A percentile compares a stretch with the other conserved stretches of the same genome.
Evolutionary conservation across 2,329 filamentous ascomycete species (phyloP).

Genomic region (Neopestalotiopsis sp.): DNA sequence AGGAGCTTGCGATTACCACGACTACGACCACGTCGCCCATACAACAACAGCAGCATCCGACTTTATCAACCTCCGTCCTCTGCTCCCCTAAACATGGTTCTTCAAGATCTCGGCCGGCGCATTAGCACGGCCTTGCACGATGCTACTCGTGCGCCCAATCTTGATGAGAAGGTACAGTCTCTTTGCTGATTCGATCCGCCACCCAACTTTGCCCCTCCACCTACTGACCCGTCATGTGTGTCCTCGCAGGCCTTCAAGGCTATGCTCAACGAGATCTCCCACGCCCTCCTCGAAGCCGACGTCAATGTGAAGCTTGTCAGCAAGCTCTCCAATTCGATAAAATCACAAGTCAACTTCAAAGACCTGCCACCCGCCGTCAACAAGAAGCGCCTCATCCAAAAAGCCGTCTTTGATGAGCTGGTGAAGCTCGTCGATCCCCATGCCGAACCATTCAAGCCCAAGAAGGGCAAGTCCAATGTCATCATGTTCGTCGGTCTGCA

Average conservation of each 20-base stretch:
- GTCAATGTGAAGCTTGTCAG: constrained; percentile 95
- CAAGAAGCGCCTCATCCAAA: constrained; percentile 98
- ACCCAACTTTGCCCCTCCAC: constrained; percentile 14
- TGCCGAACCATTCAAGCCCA: constrained; percentile 92
- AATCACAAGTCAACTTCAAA: constrained; percentile 89
- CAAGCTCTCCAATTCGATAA: constrained; percentile 91
- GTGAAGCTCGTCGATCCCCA: constrained; percentile 96
- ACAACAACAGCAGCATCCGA: background rate
- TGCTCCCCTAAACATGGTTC: constrained; percentile 73
- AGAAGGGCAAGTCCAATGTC: constrained; percentile 94
- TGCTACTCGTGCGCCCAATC: constrained; percentile 87
- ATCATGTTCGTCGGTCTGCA: constrained; percentile 99
- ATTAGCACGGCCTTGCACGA: constrained; percentile 97
- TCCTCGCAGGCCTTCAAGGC: constrained; percentile 80
- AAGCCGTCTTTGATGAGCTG: constrained; percentile 95
- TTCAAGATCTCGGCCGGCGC: constrained; percentile 97
- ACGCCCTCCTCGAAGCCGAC: constrained; percentile 93
- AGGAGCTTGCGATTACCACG: constrained; percentile 7
- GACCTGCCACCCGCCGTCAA: constrained; percentile 90
- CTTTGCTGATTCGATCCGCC: constrained; percentile 19
- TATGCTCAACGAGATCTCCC: constrained; percentile 98
- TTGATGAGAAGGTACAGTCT: constrained; percentile 85
- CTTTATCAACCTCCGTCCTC: background rate
- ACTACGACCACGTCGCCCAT: background rate
- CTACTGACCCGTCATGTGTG: constrained; percentile 39